These are phyloP conservation scores for Fonsecaea pedrosoi DNA, from an alignment of 2,329 filamentous ascomycete species.

Conservation along the genomic window DNA sequence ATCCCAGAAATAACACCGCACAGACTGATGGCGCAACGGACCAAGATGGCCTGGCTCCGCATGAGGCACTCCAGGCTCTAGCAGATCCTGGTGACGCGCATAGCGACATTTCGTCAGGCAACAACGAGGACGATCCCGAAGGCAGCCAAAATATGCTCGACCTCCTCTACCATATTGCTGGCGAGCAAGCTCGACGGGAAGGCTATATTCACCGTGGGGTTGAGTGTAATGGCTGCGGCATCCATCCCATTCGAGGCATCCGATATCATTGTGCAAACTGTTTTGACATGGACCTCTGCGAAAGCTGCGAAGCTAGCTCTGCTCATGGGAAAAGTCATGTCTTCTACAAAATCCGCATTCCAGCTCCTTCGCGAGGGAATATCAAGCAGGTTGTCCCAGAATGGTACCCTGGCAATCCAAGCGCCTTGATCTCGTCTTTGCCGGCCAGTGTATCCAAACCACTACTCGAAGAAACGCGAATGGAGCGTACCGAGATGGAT, in stretches of 20 bases:
- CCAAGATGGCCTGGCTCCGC: constrained; percentile 20
- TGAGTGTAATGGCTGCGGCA: constrained; percentile 86
- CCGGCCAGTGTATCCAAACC: constrained; percentile 70
- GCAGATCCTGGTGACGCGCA: constrained; percentile 51
- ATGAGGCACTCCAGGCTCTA: constrained; percentile 27
- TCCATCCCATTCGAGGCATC: constrained; percentile 87
- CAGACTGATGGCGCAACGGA: constrained; percentile 28
- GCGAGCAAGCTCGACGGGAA: constrained; percentile 86
- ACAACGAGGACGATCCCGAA: constrained; percentile 47
- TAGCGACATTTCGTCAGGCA: constrained; percentile 50
- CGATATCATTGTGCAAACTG: constrained; percentile 96
- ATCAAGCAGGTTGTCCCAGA: constrained; percentile 81
- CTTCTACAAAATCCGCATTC: constrained; percentile 94
- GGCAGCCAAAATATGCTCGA: constrained; percentile 81
- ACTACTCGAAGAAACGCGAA: constrained; percentile 73
- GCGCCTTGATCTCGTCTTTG: constrained; percentile 71
- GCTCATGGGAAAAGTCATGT: constrained; percentile 90
- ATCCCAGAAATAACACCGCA: constrained; percentile 6
- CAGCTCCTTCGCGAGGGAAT: constrained; percentile 69
- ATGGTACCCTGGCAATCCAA: constrained; percentile 88
- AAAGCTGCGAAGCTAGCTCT: constrained; percentile 76
- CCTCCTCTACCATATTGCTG: constrained; percentile 87
- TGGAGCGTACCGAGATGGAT: constrained; percentile 87
- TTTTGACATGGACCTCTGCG: constrained; percentile 93
- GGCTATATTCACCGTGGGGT: constrained; percentile 93